A percentile compares a stretch with the other conserved stretches of the same genome.
These are phyloP conservation scores for Saccharomycopsis crataegensis DNA, from an alignment of 1,139 yeast genomes.

Conservation along the genomic window DNA sequence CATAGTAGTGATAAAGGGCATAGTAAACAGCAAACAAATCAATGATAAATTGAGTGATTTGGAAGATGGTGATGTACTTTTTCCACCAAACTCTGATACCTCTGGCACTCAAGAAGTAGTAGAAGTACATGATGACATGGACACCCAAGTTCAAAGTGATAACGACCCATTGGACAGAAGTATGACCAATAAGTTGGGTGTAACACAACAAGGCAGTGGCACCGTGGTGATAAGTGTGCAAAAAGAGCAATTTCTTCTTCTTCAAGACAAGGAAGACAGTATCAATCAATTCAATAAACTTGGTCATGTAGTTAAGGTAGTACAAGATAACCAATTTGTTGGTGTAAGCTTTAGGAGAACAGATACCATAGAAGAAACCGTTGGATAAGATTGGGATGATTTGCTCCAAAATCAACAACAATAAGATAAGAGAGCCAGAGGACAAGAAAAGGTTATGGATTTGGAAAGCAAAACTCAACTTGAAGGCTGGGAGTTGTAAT, in stretches of 20 bases:
- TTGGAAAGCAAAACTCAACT: constrained; percentile 66
- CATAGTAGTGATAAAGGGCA: constrained; percentile 80
- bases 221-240: constrained; percentile 97
- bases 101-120: constrained; percentile 88
- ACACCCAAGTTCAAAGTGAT: constrained; percentile 83
- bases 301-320: constrained; percentile 71
- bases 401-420: constrained; percentile 74
- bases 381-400: constrained; percentile 72
- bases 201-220: constrained; percentile 95
- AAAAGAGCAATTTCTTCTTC: constrained; percentile 81
- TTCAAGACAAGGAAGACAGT: constrained; percentile 88
- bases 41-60: constrained; percentile 86
- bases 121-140: constrained; percentile 97
- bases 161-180: constrained; percentile 95
- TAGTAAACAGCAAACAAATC: constrained; percentile 88
- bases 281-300: constrained; percentile 79
- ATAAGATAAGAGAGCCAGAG: constrained; percentile 54
- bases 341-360: constrained; percentile 76
- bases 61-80: constrained; percentile 97
- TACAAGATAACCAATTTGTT: constrained; percentile 78
- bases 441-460: constrained; percentile 80
- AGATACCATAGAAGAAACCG: constrained; percentile 82
- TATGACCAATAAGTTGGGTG: constrained; percentile 85
- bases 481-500: constrained; percentile 53
- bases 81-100: constrained; percentile 99